Base-by-base conservation (phyloP, 2,329 filamentous ascomycete genomes). In the Aspergillus melleus region DNA sequence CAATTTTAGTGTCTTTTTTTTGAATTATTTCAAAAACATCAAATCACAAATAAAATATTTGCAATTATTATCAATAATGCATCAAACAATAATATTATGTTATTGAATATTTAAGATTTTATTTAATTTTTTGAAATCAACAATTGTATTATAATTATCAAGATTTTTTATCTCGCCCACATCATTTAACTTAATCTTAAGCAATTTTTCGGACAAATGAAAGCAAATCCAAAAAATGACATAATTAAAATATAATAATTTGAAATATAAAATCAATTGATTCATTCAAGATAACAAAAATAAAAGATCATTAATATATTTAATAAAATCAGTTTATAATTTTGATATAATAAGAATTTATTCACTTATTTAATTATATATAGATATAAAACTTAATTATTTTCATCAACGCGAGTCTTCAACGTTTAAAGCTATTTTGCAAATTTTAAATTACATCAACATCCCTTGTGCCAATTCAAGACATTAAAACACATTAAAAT, bases 401-500 rank as follows among this genome's bases (percentile, higher is more conserved):
- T 24, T 64, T 30, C 51, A 57, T 65, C 5, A 58, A 66, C 29
- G 16, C 10, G 49, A 64, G 62, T 36, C 57, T 60, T 49, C 53
- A 66, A 29, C 57, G 57, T 9, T 46, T 53, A 16, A 61, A 66
- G 44, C 19, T 11, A 4, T 66, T 66, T 42, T 26, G 29, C 12
- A 54, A 59, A 19, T 54, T 65, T 22, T 52, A 66, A 52, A 57
- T 49, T n/a, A 42, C 53, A 49, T 49, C 52, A 56, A 62, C 59
- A 29, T 56, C n/a, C n/a, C n/a, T 65, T 49, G 47, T 65, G 14
- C 57, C 55, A 30, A 62, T 64, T 3, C 54, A 64, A 54, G 59
- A 66, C 58, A 57, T 66, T n/a, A 44, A 49, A 49, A 66, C 59
- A 11, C 52, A 55, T 24, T 66, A 53, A 61, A 66, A 66, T 58